Evolutionary conservation across 1,284 basidiomycete species (phyloP), one percentile per base, ranked within the genome.

Genomic region (Phenoliferia sp.): DNA sequence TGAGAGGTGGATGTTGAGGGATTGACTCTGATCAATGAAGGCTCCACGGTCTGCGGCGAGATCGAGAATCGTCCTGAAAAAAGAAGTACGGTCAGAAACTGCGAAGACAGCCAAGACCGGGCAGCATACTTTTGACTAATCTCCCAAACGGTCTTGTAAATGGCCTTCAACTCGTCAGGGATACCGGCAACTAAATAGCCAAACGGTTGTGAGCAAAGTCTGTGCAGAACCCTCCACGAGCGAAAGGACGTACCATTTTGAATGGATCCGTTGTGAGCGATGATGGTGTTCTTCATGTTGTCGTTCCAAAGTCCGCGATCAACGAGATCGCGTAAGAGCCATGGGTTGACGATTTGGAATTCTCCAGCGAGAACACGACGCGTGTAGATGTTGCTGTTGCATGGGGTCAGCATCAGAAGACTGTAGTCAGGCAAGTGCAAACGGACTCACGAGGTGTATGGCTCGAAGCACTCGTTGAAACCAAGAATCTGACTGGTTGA

Each of bases 91-190:
- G 28, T 28, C 60, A 54, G 95, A 91, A 77, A 99, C 87, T 82
- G 99, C 96, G 69, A 99, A 88, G 75, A 99, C 89, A 76, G 91
- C 93, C 39, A 22, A 44, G 39, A 44, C 15, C 15, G 22, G 15
- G 12, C 12, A 22, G 39, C 39, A 22, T 22, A 44, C 89, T 98
- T 98, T 83, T 99, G 96, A 67, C 87, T 90, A 80, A 99, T 96
- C 83, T 99, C 96, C 96, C 96, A 99, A 59, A 97, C 94, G 15
- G 94, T 97, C 84, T 95, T 96, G 86, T 96, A 97, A 80, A 97
- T 92, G 6, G 90, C 89, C 83, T 98, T 96, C 81, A 95, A 84
- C 71, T 95, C 87, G 70, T 87, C 88, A 2, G 94, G 94, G 74
- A 97, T 92, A 64, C 78, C 84, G 50, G 74, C 88, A 85, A 76